Evolutionary conservation across 2,329 filamentous ascomycete species (phyloP), one percentile per base, ranked within the genome.

Genomic region (Penicillium glabrum): DNA sequence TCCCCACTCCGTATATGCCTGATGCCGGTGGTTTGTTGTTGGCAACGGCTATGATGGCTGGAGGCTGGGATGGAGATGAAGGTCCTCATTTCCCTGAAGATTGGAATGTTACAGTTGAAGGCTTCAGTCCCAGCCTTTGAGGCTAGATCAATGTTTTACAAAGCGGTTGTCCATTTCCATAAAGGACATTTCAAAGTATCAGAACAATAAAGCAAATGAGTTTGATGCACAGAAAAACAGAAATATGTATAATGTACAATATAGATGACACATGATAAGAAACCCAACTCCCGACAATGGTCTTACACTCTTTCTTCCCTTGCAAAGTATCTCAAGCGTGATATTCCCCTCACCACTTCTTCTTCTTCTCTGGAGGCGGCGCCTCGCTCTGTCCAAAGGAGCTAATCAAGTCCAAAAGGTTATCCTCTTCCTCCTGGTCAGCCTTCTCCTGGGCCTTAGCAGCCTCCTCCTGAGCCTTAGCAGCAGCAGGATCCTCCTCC

Each of bases 1-100:
- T 84, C 9, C 76, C 82, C 1, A 85, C 83, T 27, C 83, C 83
- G 10, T 86, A 86, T 67, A 83, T 86, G 56, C 83, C 83, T 0
- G 79, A 78, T 21, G 75, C 77, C 35, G 76, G 79, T 2, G 76
- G 76, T 1, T 70, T 86, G 56, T 61, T 86, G 63, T 65, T 83
- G 31, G 81, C 81, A 0, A 72, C 82, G 56, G 83, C 80, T 2
- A 83, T 85, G 81, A 80, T 85, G 79, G 79, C 80, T 11, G 82
- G 81, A 1, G 83, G 80, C 0, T 85, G 83, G 83, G 82, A 84
- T 63, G 80, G 76, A n/a, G 45, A 57, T 21, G 46, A 54, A 31
- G 53, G 53, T 29, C 46, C 46, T 44, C 53, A 54, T 33, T 54
- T 54, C 11, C 53, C 53, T 26, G 23, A 3, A 27, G 46, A 26